Conservation (phyloP, 1,284 basidiomycete genomes). For the Apiotrichum brassicae region DNA sequence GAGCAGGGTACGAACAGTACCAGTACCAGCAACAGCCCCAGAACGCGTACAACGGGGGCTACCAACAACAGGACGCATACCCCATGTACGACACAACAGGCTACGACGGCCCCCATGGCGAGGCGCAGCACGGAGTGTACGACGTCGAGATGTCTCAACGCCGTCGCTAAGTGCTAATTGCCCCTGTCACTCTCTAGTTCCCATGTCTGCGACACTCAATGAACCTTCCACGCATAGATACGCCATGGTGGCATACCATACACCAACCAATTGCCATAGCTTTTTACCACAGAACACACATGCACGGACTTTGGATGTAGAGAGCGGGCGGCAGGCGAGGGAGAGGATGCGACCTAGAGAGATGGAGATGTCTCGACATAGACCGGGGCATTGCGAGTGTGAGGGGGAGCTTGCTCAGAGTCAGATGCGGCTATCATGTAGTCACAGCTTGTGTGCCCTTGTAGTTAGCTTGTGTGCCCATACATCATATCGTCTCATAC, state of each 20-base stretch:
- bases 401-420: too few relatives aligned
- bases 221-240: conserved; percentile 4
- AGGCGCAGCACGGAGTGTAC: conserved; percentile 22
- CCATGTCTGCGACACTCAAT: background rate
- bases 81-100: conserved; percentile 1
- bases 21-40: background rate
- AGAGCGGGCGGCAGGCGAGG: too few relatives aligned
- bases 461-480: too few relatives aligned
- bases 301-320: conserved; percentile 12
- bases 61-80: background rate
- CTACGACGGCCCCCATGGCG: conserved; percentile 10
- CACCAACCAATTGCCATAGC: conserved; percentile 2
- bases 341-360: too few relatives aligned
- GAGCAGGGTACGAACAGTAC: background rate
- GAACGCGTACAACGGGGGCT: too few relatives aligned
- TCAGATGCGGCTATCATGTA: too few relatives aligned
- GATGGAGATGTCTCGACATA: too few relatives aligned
- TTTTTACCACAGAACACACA: conserved; percentile 9
- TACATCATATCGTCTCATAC: too few relatives aligned
- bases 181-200: background rate
- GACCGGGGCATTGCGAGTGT: too few relatives aligned
- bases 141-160: conserved; percentile 34
- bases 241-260: background rate
- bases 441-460: too few relatives aligned
- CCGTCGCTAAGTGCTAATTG: background rate